Conservation (phyloP, 2,329 filamentous ascomycete species). For the Colletotrichum tamarilloi region DNA sequence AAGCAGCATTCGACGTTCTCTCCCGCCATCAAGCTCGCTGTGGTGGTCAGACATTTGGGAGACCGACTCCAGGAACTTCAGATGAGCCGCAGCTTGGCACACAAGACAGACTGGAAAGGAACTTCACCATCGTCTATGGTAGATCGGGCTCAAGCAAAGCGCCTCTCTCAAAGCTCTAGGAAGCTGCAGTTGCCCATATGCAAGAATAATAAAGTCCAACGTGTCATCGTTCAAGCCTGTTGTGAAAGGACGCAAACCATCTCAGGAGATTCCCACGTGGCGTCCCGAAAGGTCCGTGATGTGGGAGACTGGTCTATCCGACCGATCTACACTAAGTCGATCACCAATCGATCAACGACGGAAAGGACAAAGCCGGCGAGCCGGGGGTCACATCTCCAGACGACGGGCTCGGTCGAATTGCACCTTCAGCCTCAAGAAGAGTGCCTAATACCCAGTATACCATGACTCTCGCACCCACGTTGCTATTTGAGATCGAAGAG, state of each 20-base stretch:
- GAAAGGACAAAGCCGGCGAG: neutral
- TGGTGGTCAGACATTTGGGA: conserved; percentile 35
- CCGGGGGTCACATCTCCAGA: neutral
- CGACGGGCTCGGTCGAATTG: neutral
- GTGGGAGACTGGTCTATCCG: neutral
- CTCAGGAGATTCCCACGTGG: neutral
- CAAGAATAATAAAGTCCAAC: neutral
- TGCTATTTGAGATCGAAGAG: neutral
- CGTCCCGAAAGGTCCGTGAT: neutral
- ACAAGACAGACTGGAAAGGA: conserved; percentile 40
- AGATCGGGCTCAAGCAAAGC: neutral
- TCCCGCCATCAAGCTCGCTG: neutral
- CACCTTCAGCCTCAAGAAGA: too few species aligned
- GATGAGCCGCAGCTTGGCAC: neutral
- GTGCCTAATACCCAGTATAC: neutral
- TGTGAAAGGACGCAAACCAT: neutral
- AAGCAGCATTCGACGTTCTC: conserved; percentile 52
- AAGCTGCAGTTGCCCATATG: neutral
- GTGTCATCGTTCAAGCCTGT: neutral
- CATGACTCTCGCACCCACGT: neutral
- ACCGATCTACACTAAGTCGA: neutral
- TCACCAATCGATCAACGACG: neutral
- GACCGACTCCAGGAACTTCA: neutral
- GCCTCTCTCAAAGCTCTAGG: conserved; percentile 7
- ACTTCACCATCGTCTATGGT: conserved; percentile 52